phyloP scores from a whole-genome alignment of 768 basidiomycete genomes.

The Tylopilus balloui region DNA sequence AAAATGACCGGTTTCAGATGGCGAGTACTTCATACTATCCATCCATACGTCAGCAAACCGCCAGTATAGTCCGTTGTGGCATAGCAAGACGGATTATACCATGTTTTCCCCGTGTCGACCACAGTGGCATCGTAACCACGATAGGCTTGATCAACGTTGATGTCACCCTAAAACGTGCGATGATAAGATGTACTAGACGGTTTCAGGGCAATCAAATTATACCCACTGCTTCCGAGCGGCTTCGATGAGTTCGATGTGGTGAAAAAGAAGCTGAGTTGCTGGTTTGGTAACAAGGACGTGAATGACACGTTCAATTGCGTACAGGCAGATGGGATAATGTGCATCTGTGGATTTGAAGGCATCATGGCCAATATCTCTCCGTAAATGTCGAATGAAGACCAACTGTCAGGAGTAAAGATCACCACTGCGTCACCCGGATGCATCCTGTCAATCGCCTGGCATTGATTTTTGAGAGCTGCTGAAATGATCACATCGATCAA shows the following conservation, averaged over 20 bases:
- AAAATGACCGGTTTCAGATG: conserved; percentile 87
- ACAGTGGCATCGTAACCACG: conserved; percentile 88
- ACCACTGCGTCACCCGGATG: conserved; percentile 84
- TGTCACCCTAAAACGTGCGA: conserved; percentile 62
- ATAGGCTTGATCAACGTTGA: conserved; percentile 89
- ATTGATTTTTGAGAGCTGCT: conserved; percentile 52
- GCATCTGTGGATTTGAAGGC: conserved; percentile 47
- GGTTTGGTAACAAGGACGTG: conserved; percentile 95
- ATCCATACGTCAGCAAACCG: conserved; percentile 6
- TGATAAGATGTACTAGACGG: neutral
- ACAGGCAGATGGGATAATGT: conserved; percentile 79
- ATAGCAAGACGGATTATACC: conserved; percentile 90
- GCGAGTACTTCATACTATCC: conserved; percentile 87
- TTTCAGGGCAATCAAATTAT: neutral
- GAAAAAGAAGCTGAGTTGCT: conserved; percentile 77
- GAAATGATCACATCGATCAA: conserved; percentile 2
- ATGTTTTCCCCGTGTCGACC: conserved; percentile 79
- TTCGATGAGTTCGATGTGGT: conserved; percentile 75
- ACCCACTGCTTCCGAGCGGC: conserved; percentile 70
- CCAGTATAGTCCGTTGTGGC: conserved; percentile 26
- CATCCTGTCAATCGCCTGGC: conserved; percentile 71
- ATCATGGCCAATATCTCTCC: neutral
- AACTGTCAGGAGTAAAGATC: conserved; percentile 90
- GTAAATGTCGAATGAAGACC: conserved; percentile 24
- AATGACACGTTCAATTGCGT: conserved; percentile 79